phyloP scores from a whole-genome alignment of 345 rosid species.

The Limnanthes douglasii region DNA sequence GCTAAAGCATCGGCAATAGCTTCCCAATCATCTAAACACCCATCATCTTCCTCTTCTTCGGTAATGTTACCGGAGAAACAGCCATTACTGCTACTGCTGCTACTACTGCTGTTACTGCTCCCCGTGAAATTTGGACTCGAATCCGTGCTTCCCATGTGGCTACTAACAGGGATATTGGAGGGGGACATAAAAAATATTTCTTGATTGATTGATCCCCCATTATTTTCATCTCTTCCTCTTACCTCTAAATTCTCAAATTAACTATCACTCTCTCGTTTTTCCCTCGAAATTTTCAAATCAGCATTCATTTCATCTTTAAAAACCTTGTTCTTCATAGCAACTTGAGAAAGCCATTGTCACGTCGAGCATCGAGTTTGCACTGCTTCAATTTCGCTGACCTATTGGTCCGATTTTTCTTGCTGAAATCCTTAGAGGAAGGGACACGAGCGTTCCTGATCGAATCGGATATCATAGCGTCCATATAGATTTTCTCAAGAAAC shows the following conservation, averaged over 20 bases:
- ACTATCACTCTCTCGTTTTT: slow-evolving; percentile 2
- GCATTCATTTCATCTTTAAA: slow-evolving; percentile 2
- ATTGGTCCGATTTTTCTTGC: slow-evolving; percentile 23
- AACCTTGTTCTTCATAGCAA: slow-evolving; percentile 5
- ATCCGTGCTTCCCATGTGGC: slow-evolving; percentile 11
- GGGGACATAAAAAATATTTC: slow-evolving; percentile 6
- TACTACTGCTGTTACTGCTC: slow-evolving; percentile 7
- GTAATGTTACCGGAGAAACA: slow-evolving; percentile 14
- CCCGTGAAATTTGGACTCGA: slow-evolving; percentile 9
- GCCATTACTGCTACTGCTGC: slow-evolving; percentile 8
- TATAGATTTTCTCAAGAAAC: not conserved
- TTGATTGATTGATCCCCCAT: slow-evolving; percentile 9
- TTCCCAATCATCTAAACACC: slow-evolving; percentile 23
- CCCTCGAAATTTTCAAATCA: not conserved
- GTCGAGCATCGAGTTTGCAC: slow-evolving; percentile 24
- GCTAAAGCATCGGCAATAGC: slow-evolving; percentile 19
- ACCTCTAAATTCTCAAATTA: slow-evolving; percentile 1
- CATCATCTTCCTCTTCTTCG: slow-evolving; percentile 24
- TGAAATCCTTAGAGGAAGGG: slow-evolving; percentile 10
- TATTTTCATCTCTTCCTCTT: slow-evolving; percentile 3
- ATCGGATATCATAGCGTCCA: slow-evolving; percentile 23
- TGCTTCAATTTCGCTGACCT: slow-evolving; percentile 23
- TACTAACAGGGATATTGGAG: slow-evolving; percentile 10
- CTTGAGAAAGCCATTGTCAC: slow-evolving; percentile 24
- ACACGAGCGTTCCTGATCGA: slow-evolving; percentile 12